Evolutionary conservation across 2,329 filamentous ascomycete species (phyloP), one percentile per base, ranked within the genome.

Genomic region (Penicillium sp.): DNA sequence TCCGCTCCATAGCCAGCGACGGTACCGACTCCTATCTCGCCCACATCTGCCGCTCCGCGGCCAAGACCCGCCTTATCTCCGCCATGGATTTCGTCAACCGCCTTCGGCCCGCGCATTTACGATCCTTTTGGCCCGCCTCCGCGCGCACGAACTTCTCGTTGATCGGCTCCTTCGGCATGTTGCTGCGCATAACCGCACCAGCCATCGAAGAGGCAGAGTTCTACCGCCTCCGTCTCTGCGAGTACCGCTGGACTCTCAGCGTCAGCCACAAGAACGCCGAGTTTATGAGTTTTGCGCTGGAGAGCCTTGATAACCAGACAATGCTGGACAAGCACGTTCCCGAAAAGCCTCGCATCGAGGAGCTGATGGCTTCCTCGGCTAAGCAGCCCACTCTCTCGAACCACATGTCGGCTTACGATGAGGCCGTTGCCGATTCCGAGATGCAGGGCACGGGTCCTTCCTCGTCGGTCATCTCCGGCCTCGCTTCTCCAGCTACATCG

Each of bases 61-160:
- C 91, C 43, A 96, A 96, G 68, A 94, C 91, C 0, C 85, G 91
- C 5, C 78, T 97, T 27, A 95, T 96, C 63, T 94, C 87, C 18
- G 89, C 90, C 54, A 95, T 97, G 87, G 91, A 97, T 66, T 95
- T 96, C 69, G 89, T 95, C 59, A 96, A 96, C 69, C 85, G 91
- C 0, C 79, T 97, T 26, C 89, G 86, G 36, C 88, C 89, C 0
- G 81, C 84, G 28, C 90, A 97, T 60, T 77, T 96, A 24, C 82
- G 85, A n/a, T 81, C 88, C 0, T 96, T 96, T 70, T 97, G 91
- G 91, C 72, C 72, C 22, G 70, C 70, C 4, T 66, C 69, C 0
- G 67, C 72, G 4, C 69, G 71, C 40, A 73, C 71, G 10, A 95
- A 95, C 69, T 96, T 97, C 69, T 90, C 91, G 0, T 77, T 97